Evolutionary conservation across 2,329 filamentous ascomycete species (phyloP), one percentile per base, ranked within the genome.

Genomic region (Pseudogymnoascus sp.): DNA sequence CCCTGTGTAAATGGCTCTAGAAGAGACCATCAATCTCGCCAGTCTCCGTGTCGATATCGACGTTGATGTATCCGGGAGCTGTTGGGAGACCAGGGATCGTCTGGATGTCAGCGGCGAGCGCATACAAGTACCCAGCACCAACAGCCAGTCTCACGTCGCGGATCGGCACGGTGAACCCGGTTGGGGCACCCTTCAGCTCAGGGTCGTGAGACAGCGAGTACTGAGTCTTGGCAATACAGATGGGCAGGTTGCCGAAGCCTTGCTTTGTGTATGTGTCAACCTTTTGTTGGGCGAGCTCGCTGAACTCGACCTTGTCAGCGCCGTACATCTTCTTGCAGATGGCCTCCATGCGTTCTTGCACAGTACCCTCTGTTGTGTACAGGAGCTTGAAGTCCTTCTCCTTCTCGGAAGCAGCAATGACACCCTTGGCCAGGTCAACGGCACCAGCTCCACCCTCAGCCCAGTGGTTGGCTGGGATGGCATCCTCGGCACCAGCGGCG

Each of bases 161-260:
- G 69, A 99, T 96, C 1, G 94, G 94, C 5, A 99, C 86, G 0
- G 91, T 95, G 76, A 97, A 99, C 64, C 93, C 94, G 3, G 88
- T 90, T 23, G 94, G 94, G 7, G 94, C 94, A 66, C 94, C 94
- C 83, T 99, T 99, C 70, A 97, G 82, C 10, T 90, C 86, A 2
- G 93, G 89, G 74, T 99, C 92, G 76, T 97, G 93, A 63, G 89
- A 94, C 59, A 99, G 82, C 35, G 91, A 96, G 80, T 99, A 99
- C 76, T 99, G 94, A 12, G 94, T 99, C 86, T 99, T 99, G 66
- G 94, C 94, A 67, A 97, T 85, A 75, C 94, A 99, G 72, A 97
- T 96, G 37, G 94, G 94, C 67, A 99, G 80, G 75, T 96, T 91
- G 21, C 89, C 89, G 71, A 93, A 95, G 52, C 94, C 94, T 76